These are phyloP conservation scores for Moelleriella libera DNA, from an alignment of 2,329 filamentous ascomycete genomes.

Conservation along the genomic window DNA sequence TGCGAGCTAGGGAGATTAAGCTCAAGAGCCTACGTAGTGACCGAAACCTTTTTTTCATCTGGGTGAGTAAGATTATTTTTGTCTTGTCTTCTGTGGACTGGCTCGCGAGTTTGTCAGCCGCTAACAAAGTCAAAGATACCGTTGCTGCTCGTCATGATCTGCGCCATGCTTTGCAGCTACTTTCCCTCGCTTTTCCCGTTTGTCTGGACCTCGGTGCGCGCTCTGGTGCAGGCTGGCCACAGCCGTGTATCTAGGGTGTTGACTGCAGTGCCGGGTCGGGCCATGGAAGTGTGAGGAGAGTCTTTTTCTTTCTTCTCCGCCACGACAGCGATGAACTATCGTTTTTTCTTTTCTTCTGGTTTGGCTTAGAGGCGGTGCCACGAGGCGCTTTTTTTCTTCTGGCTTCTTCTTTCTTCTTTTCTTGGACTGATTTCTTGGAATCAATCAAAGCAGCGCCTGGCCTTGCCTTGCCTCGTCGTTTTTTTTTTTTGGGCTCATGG, in stretches of 20 bases:
- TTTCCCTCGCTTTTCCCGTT: constrained; percentile 32
- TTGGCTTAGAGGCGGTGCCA: too few relatives aligned
- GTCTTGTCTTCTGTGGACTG: neutral
- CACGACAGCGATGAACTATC: too few relatives aligned
- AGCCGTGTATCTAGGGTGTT: constrained; percentile 10
- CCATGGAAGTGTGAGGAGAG: constrained; percentile 12
- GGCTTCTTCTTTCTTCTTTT: too few relatives aligned
- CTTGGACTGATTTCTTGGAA: too few relatives aligned
- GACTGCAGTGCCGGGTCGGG: constrained; percentile 10
- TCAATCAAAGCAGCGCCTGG: too few relatives aligned
- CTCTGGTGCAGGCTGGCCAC: constrained; percentile 15
- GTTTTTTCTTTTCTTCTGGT: too few relatives aligned
- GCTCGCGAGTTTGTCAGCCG: neutral
- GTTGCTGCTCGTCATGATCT: constrained; percentile 31
- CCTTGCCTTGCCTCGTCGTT: too few relatives aligned
- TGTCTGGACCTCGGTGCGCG: constrained; percentile 17
- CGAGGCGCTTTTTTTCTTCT: too few relatives aligned
- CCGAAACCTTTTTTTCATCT: constrained; percentile 53
- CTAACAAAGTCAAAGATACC: constrained; percentile 24
- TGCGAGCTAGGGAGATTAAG: constrained; percentile 45
- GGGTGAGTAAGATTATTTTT: constrained; percentile 31
- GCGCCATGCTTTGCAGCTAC: constrained; percentile 34
- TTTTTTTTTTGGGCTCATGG: too few relatives aligned
- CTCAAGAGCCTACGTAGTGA: constrained; percentile 50
- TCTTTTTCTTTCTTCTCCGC: neutral